Conservation (phyloP, 805 yeast genomes). For the Hyphopichia homilentoma region DNA sequence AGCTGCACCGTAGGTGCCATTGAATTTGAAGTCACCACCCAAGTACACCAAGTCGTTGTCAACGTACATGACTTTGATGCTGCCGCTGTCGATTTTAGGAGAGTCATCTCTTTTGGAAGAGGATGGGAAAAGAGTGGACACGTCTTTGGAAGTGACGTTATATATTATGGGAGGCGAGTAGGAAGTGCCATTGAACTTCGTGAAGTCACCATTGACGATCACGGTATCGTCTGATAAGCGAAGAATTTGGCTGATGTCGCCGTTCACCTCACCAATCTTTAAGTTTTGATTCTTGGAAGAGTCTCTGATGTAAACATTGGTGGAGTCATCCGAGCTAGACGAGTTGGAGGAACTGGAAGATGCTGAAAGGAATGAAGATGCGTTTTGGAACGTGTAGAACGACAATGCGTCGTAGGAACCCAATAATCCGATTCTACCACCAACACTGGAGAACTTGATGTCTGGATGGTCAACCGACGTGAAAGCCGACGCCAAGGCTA, state of each 20-base stretch:
- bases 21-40: constrained; percentile 72
- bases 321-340: constrained; percentile 3
- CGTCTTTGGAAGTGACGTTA: constrained; percentile 22
- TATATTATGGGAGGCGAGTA: constrained; percentile 32
- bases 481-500: constrained; percentile 2
- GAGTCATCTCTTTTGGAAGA: constrained; percentile 12
- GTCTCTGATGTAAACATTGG: constrained; percentile 21
- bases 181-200: constrained; percentile 23
- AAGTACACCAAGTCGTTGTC: constrained; percentile 54
- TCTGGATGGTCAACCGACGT: constrained; percentile 12
- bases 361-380: constrained; percentile 16
- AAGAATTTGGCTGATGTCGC: constrained; percentile 24
- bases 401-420: constrained; percentile 29
- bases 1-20: constrained; percentile 55
- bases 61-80: constrained; percentile 33
- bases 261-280: constrained; percentile 28
- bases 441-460: constrained; percentile 20
- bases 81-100: constrained; percentile 20
- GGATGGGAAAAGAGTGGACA: constrained; percentile 18
- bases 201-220: constrained; percentile 34
- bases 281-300: constrained; percentile 12
- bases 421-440: constrained; percentile 27
- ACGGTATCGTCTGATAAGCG: constrained; percentile 23
- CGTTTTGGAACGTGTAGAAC: constrained; percentile 22
- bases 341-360: neutral